These are phyloP conservation scores for Microbotryum lychnidis-dioicae DNA, from an alignment of 1,284 basidiomycete species.

Conservation along the genomic window DNA sequence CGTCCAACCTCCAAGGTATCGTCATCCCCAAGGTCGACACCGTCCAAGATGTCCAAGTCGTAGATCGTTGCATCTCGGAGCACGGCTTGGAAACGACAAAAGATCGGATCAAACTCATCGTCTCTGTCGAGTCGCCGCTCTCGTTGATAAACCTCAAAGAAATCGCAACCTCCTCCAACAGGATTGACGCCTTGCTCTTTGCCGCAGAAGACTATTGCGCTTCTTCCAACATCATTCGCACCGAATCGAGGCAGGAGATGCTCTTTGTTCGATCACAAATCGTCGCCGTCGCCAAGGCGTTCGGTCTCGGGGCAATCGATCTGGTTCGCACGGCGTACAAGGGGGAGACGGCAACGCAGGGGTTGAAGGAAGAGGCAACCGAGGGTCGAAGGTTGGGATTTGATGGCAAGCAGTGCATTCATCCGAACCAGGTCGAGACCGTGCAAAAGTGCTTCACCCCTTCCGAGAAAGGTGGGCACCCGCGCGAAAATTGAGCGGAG, in stretches of 20 bases:
- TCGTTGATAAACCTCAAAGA: slow-evolving; percentile 27
- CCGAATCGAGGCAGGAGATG: slow-evolving; percentile 62
- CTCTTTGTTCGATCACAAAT: slow-evolving; percentile 79
- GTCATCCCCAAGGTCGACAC: slow-evolving; percentile 32
- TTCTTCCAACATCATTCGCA: slow-evolving; percentile 75
- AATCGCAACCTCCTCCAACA: slow-evolving; percentile 10
- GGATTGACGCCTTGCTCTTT: slow-evolving; percentile 44
- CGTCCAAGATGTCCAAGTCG: slow-evolving; percentile 21
- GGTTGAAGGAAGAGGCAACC: slow-evolving; percentile 8
- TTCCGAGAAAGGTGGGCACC: slow-evolving; percentile 52
- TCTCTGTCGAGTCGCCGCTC: slow-evolving; percentile 30
- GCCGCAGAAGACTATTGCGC: slow-evolving; percentile 84
- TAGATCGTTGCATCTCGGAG: slow-evolving; percentile 12
- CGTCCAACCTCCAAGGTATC: slow-evolving; percentile 18
- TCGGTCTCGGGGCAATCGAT: slow-evolving; percentile 75
- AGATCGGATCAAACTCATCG: slow-evolving; percentile 15
- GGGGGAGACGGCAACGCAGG: slow-evolving; percentile 3
- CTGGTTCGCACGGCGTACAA: slow-evolving; percentile 49
- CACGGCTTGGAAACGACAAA: slow-evolving; percentile 6
- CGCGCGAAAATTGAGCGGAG: too few species aligned
- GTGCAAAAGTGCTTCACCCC: slow-evolving; percentile 78
- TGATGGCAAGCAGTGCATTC: slow-evolving; percentile 77
- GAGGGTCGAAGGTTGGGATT: slow-evolving; percentile 65
- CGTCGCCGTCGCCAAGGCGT: slow-evolving; percentile 75
- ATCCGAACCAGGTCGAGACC: slow-evolving; percentile 71